Evolutionary conservation across 192 early-diverging fungal species (phyloP).

Genomic region (Coemansia sp.): DNA sequence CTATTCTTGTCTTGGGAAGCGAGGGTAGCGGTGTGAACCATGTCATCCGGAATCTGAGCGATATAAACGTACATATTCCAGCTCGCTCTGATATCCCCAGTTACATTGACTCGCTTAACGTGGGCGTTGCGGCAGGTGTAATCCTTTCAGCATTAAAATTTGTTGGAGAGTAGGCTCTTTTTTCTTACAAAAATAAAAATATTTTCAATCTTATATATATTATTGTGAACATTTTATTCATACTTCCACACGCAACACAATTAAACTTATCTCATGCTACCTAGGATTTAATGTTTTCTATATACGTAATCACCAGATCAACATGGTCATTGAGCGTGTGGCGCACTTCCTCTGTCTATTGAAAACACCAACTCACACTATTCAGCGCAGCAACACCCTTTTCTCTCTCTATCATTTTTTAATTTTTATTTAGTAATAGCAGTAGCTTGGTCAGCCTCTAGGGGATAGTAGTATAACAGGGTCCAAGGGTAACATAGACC

Average conservation of each 20-base stretch:
- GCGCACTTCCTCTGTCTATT: not conserved
- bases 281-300: no score
- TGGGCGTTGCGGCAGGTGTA: constrained; percentile 48
- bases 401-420: not conserved
- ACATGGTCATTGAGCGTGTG: no score
- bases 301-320: no score
- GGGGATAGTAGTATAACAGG: not conserved
- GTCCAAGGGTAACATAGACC: constrained; percentile 1
- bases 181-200: no score
- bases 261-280: no score
- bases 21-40: constrained; percentile 31
- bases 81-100: constrained; percentile 20
- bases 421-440: not conserved
- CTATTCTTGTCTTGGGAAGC: constrained; percentile 48
- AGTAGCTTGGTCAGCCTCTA: no score
- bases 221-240: no score
- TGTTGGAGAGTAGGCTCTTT: constrained; percentile 9
- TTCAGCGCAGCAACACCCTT: not conserved
- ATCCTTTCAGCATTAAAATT: constrained; percentile 31
- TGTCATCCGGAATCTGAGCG: constrained; percentile 14
- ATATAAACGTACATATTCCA: constrained; percentile 40
- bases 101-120: constrained; percentile 53
- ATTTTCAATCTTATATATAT: no score
- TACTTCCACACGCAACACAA: no score
- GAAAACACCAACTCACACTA: not conserved